Evolutionary conservation across 495 filamentous ascomycete species (phyloP).

Genomic region (Xylaria longipes): DNA sequence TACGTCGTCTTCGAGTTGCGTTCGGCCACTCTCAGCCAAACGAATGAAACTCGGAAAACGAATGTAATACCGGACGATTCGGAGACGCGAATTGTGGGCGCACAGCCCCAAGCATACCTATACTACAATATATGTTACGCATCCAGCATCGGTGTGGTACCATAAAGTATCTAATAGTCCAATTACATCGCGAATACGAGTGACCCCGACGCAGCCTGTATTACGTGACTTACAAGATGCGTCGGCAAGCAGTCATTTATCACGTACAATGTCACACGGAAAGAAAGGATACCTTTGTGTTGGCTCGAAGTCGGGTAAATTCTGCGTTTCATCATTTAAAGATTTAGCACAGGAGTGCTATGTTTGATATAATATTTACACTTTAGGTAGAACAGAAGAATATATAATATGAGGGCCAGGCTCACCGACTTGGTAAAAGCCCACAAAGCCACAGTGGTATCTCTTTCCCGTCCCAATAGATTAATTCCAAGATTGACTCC

Average conservation of each 20-base stretch:
- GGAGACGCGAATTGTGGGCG: background rate
- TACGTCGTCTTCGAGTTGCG: background rate
- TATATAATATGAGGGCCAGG: conserved; percentile 18
- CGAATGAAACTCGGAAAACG: background rate
- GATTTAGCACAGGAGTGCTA: background rate
- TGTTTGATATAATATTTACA: conserved; percentile 11
- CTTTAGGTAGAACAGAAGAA: conserved; percentile 7
- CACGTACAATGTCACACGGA: background rate
- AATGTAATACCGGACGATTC: background rate
- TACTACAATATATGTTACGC: background rate
- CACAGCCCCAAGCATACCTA: conserved; percentile 1
- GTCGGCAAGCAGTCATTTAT: background rate
- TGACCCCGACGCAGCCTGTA: background rate
- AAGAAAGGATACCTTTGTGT: background rate
- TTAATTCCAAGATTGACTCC: conserved; percentile 7
- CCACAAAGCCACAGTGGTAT: conserved; percentile 20
- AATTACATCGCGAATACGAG: background rate
- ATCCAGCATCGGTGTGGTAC: background rate
- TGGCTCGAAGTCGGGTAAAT: background rate
- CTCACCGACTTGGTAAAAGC: background rate
- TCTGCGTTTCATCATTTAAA: background rate
- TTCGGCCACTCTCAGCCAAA: background rate
- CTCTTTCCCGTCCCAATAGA: conserved; percentile 19
- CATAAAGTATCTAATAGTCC: background rate
- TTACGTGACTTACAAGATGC: background rate